Evolutionary conservation across 495 filamentous ascomycete genomes (phyloP).

Genomic region (Hypoxylon cercidicola): DNA sequence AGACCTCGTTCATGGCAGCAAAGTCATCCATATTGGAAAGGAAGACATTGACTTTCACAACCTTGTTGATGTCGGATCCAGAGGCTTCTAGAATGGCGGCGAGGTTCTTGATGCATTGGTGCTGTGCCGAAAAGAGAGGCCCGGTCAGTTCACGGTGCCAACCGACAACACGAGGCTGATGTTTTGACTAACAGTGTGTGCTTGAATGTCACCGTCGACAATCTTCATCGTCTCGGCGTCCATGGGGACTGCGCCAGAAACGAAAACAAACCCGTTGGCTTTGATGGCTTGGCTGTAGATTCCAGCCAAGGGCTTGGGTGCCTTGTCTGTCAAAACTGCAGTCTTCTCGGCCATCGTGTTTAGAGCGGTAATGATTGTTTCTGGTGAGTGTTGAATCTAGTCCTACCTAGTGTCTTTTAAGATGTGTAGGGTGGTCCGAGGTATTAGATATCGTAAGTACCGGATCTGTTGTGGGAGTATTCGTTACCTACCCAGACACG

Average conservation of each 20-base stretch:
- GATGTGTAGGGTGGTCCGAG: too few relatives aligned
- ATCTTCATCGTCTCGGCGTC: conserved; percentile 70
- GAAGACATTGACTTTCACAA: conserved; percentile 78
- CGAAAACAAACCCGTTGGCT: conserved; percentile 75
- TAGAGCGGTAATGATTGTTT: too few relatives aligned
- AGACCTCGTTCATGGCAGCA: conserved; percentile 77
- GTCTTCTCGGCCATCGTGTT: conserved; percentile 41
- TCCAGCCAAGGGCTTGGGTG: conserved; percentile 57
- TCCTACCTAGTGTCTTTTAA: too few relatives aligned
- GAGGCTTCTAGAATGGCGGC: conserved; percentile 72
- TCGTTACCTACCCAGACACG: too few relatives aligned
- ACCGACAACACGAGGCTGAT: conserved; percentile 35
- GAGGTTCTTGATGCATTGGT: conserved; percentile 68
- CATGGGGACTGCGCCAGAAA: conserved; percentile 80
- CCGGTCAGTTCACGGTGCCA: conserved; percentile 47
- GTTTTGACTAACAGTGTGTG: conserved; percentile 46
- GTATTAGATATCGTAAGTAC: too few relatives aligned
- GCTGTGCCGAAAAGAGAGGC: conserved; percentile 43
- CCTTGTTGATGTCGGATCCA: conserved; percentile 68
- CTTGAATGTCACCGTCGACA: conserved; percentile 70
- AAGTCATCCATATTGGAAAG: conserved; percentile 76
- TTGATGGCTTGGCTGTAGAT: conserved; percentile 77
- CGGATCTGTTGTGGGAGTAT: too few relatives aligned
- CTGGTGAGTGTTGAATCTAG: too few relatives aligned
- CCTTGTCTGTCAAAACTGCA: conserved; percentile 57